Evolutionary conservation across 2,329 filamentous ascomycete species (phyloP), one percentile per base, ranked within the genome.

Genomic region (Tolypocladium amazonense): DNA sequence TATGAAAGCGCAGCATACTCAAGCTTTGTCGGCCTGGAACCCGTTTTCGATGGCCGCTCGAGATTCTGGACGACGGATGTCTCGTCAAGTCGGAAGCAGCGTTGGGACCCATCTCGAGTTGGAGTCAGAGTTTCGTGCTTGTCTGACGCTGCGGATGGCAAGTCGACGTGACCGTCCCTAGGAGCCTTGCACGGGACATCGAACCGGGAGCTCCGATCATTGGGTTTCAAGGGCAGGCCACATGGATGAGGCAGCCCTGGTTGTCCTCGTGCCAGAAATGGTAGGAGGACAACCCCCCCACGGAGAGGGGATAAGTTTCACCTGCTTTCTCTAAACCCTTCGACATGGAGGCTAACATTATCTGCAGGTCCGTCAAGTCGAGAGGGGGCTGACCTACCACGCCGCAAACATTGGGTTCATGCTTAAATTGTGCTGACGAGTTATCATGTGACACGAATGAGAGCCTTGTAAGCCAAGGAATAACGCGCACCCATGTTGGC

Each of bases 121-220:
- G 89, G 89, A 79, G 87, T 95, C 90, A 95, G 91, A 92, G 90
- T 80, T 86, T 91, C 79, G 90, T 81, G 83, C 90, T 93, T 92
- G 89, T 93, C 90, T 78, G 82, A 78, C 63, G 58, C 55, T 69
- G 66, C 61, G 59, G 58, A 38, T 27, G 45, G 45, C 38, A 47
- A 41, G 47, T 35, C 57, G 41, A 39, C 25, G 41, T 33, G 53
- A 15, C 27, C 37, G 54, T 18, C 58, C 50, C 33, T 55, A 41
- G 23, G 33, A 58, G 54, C 56, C 56, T 57, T 41, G 43, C 58
- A 58, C 57, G 62, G 55, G 56, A 62, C 63, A 61, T 59, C 43
- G 35, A 30, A 33, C 20, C 20, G 54, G 54, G 43, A 57, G 23
- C 9, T 59, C 27, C 25, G 15, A n/a, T 58, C 30, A 61, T 68